Conservation (phyloP, 2,329 filamentous ascomycete genomes). For the Clarireedia monteithiana region DNA sequence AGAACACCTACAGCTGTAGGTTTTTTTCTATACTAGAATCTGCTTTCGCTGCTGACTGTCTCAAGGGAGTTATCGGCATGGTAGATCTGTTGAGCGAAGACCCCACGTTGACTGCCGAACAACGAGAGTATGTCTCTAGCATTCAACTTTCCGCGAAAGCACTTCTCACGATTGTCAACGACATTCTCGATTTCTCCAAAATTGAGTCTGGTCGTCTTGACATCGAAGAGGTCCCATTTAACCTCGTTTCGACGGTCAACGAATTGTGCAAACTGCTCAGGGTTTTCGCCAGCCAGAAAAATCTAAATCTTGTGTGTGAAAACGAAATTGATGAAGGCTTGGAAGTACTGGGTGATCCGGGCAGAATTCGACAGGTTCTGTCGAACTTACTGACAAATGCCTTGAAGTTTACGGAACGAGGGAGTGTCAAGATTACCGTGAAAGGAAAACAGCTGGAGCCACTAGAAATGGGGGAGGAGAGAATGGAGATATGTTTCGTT, state of each 20-base stretch:
- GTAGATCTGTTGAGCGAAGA: conserved; percentile 22
- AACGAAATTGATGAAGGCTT: conserved; percentile 61
- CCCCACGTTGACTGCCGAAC: conserved; percentile 15
- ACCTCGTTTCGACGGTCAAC: conserved; percentile 34
- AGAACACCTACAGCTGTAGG: conserved; percentile 22
- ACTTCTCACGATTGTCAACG: conserved; percentile 52
- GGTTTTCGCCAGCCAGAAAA: conserved; percentile 53
- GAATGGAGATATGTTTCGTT: conserved; percentile 49
- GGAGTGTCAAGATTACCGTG: conserved; percentile 46
- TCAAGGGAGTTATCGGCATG: conserved; percentile 22
- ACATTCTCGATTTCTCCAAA: conserved; percentile 66
- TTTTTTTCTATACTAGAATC: not conserved
- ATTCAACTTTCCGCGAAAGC: conserved; percentile 21
- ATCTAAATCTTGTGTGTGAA: conserved; percentile 46
- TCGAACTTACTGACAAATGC: conserved; percentile 77
- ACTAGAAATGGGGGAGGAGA: conserved; percentile 33
- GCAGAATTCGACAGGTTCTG: conserved; percentile 67
- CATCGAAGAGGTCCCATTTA: conserved; percentile 60
- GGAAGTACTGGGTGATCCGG: conserved; percentile 57
- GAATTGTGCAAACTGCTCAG: conserved; percentile 56
- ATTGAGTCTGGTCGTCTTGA: conserved; percentile 67
- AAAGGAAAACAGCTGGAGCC: conserved; percentile 14
- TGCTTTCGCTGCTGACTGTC: not conserved
- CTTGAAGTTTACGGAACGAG: conserved; percentile 70
- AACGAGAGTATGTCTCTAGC: conserved; percentile 20